Conservation (phyloP, 129 eudicot genomes). For the Silybum marianum region DNA sequence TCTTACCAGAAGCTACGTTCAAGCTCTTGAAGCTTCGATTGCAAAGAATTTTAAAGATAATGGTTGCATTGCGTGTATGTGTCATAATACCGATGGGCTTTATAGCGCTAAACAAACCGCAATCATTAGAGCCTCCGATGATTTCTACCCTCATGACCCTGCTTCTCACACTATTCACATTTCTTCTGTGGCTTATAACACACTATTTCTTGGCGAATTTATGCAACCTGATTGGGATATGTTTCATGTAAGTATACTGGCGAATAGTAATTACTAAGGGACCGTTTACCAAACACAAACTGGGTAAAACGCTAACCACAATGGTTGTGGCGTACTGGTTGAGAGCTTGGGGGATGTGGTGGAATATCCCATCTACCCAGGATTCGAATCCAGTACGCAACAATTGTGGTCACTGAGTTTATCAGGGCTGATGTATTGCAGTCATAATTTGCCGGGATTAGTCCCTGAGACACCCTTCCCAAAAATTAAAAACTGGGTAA, state of each 20-base stretch:
- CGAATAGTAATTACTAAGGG: not conserved
- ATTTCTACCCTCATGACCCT: slow-evolving; percentile 85
- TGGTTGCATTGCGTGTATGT: slow-evolving; percentile 91
- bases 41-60: slow-evolving; percentile 76
- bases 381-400: too few relatives aligned
- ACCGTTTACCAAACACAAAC: not conserved
- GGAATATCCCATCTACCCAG: too few relatives aligned
- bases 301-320: not conserved
- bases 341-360: too few relatives aligned
- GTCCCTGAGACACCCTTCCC: too few relatives aligned
- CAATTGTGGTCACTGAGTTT: too few relatives aligned
- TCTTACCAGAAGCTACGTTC: slow-evolving; percentile 73
- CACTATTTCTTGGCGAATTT: slow-evolving; percentile 84
- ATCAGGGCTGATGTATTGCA: too few relatives aligned
- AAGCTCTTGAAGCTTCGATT: slow-evolving; percentile 93
- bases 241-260: slow-evolving; percentile 78
- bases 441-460: too few relatives aligned
- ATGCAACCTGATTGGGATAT: slow-evolving; percentile 99
- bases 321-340: too few relatives aligned
- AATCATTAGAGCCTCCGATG: slow-evolving; percentile 85
- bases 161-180: slow-evolving; percentile 96
- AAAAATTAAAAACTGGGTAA: not conserved
- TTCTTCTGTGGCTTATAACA: slow-evolving; percentile 84
- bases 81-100: slow-evolving; percentile 85
- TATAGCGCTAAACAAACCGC: slow-evolving; percentile 85